phyloP scores from a whole-genome alignment of 1,284 basidiomycete species.

The Apiotrichum gracile region DNA sequence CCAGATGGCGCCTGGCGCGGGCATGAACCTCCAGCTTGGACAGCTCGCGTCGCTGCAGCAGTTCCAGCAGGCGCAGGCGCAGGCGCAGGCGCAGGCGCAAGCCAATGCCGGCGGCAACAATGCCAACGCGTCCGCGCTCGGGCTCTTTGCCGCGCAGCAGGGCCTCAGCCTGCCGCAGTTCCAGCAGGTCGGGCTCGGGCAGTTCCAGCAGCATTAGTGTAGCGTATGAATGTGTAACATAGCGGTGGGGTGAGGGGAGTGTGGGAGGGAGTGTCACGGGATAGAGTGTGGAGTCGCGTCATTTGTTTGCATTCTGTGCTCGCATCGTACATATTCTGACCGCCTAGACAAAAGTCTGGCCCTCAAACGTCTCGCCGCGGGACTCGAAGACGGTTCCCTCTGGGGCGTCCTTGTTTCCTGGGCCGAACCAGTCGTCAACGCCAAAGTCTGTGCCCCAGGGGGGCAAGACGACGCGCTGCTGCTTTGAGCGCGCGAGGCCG shows the following conservation, averaged over 20 bases:
- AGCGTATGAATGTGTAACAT: no score
- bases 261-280: no score
- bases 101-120: not conserved
- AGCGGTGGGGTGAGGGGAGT: no score
- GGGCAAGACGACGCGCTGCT: conserved; percentile 50
- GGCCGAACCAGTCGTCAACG: conserved; percentile 42
- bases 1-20: not conserved
- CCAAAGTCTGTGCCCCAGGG: conserved; percentile 44
- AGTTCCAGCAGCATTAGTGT: conserved; percentile 14
- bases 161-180: conserved; percentile 4
- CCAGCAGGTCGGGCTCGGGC: conserved; percentile 7
- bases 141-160: conserved; percentile 4
- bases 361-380: conserved; percentile 10
- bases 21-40: conserved; percentile 1
- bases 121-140: not conserved
- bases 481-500: conserved; percentile 60
- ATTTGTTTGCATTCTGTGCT: no score
- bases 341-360: not conserved
- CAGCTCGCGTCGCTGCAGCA: conserved; percentile 10
- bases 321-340: no score
- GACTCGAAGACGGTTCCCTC: conserved; percentile 31
- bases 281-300: no score
- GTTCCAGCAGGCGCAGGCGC: conserved; percentile 6
- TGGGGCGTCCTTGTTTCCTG: conserved; percentile 41
- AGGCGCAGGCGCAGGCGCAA: not conserved